Conservation (phyloP, 257 asterid genomes). For the Cruciata laevipes region DNA sequence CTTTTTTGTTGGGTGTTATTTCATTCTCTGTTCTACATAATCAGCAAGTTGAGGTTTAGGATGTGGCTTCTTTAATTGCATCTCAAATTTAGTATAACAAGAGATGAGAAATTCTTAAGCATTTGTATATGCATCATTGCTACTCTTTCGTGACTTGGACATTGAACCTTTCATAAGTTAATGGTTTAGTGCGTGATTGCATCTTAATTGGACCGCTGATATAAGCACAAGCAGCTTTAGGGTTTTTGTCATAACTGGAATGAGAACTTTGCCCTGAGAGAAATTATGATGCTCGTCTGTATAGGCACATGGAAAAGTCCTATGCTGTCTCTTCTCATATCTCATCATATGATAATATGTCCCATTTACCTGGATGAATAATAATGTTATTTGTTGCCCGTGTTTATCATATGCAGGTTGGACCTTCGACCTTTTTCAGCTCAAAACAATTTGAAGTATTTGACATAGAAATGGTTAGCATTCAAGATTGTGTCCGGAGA, state of each 20-base stretch:
- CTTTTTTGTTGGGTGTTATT: background rate
- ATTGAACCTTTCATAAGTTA: background rate
- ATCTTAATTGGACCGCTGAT: background rate
- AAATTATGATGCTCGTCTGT: background rate
- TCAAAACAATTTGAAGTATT: conserved; percentile 89
- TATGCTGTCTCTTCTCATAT: background rate
- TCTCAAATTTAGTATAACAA: background rate
- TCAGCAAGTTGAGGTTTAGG: background rate
- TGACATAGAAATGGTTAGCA: conserved; percentile 69
- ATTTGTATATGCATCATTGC: background rate
- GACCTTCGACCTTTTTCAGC: conserved; percentile 96
- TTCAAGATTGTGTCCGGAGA: conserved; percentile 87
- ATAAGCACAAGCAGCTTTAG: background rate
- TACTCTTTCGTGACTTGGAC: background rate
- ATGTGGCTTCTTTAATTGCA: background rate
- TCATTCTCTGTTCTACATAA: background rate
- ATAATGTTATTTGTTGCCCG: background rate
- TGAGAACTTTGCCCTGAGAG: background rate
- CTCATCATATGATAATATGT: background rate
- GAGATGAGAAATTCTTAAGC: background rate
- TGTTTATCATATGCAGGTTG: conserved; percentile 49
- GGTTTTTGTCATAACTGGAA: background rate
- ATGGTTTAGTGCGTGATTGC: background rate
- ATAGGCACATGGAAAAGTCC: background rate
- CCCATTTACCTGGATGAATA: background rate